These are phyloP conservation scores for Brassica hybrid DNA, from an alignment of 441 rosid genomes.

Conservation along the genomic window DNA sequence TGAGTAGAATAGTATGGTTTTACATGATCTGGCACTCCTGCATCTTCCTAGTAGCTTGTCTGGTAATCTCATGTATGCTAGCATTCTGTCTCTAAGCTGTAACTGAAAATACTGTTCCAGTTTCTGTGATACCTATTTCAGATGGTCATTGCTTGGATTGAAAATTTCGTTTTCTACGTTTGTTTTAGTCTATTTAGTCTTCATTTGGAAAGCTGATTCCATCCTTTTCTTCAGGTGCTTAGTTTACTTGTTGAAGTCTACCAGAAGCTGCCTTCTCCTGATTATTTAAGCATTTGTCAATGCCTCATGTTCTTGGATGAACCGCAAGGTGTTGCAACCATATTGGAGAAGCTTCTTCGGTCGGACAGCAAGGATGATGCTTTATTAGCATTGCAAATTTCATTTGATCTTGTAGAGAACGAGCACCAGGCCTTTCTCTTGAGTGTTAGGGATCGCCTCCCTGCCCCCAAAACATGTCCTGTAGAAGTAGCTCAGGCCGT, in stretches of 20 bases:
- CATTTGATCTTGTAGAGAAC: conserved; percentile 96
- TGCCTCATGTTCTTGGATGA: conserved; percentile 97
- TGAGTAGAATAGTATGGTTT: conserved; percentile 6
- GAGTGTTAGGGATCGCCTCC: conserved; percentile 82
- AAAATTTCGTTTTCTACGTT: not conserved
- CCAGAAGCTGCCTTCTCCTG: conserved; percentile 90
- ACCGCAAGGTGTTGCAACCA: conserved; percentile 81
- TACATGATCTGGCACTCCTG: conserved; percentile 9
- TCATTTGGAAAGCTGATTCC: conserved; percentile 13
- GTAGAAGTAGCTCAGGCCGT: conserved; percentile 57
- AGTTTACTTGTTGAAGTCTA: conserved; percentile 86
- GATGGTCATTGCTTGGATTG: not conserved
- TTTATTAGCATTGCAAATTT: conserved; percentile 86
- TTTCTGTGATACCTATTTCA: not conserved
- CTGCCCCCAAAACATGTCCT: conserved; percentile 64
- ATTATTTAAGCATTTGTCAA: conserved; percentile 93
- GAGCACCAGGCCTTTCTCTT: conserved; percentile 98
- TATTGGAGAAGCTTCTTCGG: conserved; percentile 90
- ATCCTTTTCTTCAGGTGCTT: conserved; percentile 68
- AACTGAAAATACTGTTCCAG: conserved; percentile 6
- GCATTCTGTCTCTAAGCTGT: conserved; percentile 11
- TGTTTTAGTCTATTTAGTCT: no score
- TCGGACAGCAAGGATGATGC: conserved; percentile 86
- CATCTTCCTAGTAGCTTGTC: conserved; percentile 2
- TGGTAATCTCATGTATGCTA: conserved; percentile 6